These are phyloP conservation scores for Oryza meridionalis DNA, from an alignment of 176 grass and related monocot species.

Conservation along the genomic window DNA sequence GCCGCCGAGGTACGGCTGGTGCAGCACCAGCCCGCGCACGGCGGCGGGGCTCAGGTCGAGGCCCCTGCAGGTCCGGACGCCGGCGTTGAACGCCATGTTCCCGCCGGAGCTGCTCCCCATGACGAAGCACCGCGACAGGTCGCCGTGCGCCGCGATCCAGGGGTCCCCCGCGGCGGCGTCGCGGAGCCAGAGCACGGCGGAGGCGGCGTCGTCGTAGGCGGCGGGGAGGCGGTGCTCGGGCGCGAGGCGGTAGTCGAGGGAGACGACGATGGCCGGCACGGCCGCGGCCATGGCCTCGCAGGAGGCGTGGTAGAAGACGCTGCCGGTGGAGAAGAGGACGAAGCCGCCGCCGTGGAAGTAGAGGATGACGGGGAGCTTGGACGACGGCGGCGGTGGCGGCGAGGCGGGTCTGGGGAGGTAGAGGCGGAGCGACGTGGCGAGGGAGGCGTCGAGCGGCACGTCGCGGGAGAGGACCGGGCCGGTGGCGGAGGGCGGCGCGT, in stretches of 20 bases:
- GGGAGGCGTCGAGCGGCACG: constrained; percentile 59
- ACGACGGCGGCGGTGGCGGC: neutral
- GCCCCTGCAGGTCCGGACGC: constrained; percentile 28
- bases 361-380: constrained; percentile 73
- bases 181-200: constrained; percentile 71
- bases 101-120: constrained; percentile 93
- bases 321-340: constrained; percentile 55
- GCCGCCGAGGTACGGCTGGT: constrained; percentile 88
- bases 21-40: constrained; percentile 54
- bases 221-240: constrained; percentile 75
- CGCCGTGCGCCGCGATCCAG: constrained; percentile 55
- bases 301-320: constrained; percentile 56
- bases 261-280: constrained; percentile 57
- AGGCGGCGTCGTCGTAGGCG: constrained; percentile 72
- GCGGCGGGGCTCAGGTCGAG: constrained; percentile 26
- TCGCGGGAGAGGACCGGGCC: constrained; percentile 58
- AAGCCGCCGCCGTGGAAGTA: constrained; percentile 94
- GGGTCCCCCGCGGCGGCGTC: constrained; percentile 22
- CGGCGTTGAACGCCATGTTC: constrained; percentile 74
- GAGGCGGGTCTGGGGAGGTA: constrained; percentile 46
- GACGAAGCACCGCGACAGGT: constrained; percentile 66
- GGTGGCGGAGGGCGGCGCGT: constrained; percentile 16
- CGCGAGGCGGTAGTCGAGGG: constrained; percentile 79
- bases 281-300: constrained; percentile 68
- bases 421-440: constrained; percentile 62